Evolutionary conservation across 768 basidiomycete genomes (phyloP), one percentile per base, ranked within the genome.

Genomic region (Suillus subaureus): DNA sequence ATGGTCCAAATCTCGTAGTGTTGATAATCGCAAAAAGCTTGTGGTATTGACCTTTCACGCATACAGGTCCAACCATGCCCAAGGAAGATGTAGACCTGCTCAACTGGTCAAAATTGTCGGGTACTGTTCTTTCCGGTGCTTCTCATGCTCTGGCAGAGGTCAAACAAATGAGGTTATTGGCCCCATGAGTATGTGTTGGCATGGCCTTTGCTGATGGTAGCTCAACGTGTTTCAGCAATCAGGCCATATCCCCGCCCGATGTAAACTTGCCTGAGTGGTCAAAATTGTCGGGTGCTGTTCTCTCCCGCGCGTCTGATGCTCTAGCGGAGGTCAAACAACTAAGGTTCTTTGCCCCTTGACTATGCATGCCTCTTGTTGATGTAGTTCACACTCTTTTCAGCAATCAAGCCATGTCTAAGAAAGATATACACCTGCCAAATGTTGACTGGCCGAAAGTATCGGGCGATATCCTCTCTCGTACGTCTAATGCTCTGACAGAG

Each of bases 131-230:
- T 21, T 55, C 31, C 6, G 4, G 11, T 33, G 54, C 52, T 12
- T 33, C 18, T 21, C 18, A 33, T 21, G 31, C 54, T 21, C 31
- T 55, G 31, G 18, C 31, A 33, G 54, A 33, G 11, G 31, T 31
- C 31, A 55, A 55, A 33, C 54, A 55, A 55, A 31, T 55, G 31
- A 55, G 54, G 31, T 55, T 13, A 55, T 55, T 55, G 31, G 54
- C 31, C 11, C 54, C 21, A 55, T 55, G 54, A 55, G 18, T 31
- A 33, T 33, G 18, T 21, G 1, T 18, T 31, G 9, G 28, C 18
- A 55, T 55, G 28, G 1, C 18, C 9, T 55, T 55, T 55, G 11
- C 54, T 55, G 11, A 55, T 55, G 6, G 26, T 28, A 7, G 11
- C 21, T 33, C 2, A 33, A 33, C 11, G 33, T 21, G 6, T 55